Percentiles rank a stretch among this genome's conserved stretches.
Conservation (phyloP, 2,329 filamentous ascomycete genomes). For the Microsporum ferrugineum region DNA sequence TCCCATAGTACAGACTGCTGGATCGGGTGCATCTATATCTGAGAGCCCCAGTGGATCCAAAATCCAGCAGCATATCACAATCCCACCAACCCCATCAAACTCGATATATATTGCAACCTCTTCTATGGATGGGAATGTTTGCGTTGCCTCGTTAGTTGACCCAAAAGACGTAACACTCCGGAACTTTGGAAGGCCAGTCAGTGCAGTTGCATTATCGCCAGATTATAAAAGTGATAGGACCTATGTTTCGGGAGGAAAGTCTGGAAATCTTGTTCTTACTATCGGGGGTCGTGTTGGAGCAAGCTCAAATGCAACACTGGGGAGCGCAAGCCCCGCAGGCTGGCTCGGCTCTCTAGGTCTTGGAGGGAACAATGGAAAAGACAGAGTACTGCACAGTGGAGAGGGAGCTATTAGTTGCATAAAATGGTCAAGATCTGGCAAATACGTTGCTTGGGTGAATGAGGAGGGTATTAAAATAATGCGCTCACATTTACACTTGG, state of each 20-base stretch:
- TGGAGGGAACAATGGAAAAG: slow-evolving; percentile 59
- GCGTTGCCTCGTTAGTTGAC: slow-evolving; percentile 76
- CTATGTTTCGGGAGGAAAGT: slow-evolving; percentile 81
- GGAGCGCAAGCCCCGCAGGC: slow-evolving; percentile 58
- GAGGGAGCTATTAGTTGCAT: slow-evolving; percentile 86
- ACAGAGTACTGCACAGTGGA: slow-evolving; percentile 77
- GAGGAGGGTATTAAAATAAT: slow-evolving; percentile 97
- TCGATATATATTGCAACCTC: slow-evolving; percentile 88
- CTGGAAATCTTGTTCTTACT: slow-evolving; percentile 78
- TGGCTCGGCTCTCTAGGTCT: slow-evolving; percentile 87
- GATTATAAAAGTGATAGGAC: slow-evolving; percentile 82
- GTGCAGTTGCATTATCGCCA: slow-evolving; percentile 85
- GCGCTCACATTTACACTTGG: slow-evolving; percentile 74
- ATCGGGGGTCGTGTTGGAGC: slow-evolving; percentile 66
- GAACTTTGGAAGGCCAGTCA: slow-evolving; percentile 87
- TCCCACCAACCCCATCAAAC: slow-evolving; percentile 71
- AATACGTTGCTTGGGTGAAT: slow-evolving; percentile 89
- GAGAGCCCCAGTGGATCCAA: slow-evolving; percentile 16
- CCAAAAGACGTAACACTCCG: slow-evolving; percentile 79
- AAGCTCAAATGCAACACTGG: slow-evolving; percentile 74
- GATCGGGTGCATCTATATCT: slow-evolving; percentile 9
- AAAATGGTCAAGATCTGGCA: slow-evolving; percentile 87
- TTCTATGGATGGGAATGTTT: slow-evolving; percentile 92
- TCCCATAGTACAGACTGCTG: neutral
- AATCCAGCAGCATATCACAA: slow-evolving; percentile 18